A percentile compares a stretch with the other conserved stretches of the same genome.
These are phyloP conservation scores for Daldinia childiae DNA, from an alignment of 495 filamentous ascomycete genomes.

Conservation along the genomic window DNA sequence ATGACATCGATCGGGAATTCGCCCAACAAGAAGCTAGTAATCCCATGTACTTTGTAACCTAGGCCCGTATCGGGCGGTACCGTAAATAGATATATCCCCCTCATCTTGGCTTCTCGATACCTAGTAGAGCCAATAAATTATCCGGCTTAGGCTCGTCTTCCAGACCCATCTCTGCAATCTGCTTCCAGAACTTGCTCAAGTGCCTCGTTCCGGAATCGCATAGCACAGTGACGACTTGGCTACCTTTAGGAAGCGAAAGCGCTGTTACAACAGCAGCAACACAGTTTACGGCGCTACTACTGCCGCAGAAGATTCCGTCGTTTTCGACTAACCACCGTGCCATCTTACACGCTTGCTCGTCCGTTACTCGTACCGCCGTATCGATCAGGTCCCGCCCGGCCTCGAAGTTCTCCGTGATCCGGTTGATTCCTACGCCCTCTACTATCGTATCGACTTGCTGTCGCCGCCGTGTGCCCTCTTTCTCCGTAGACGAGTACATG, in stretches of 20 bases:
- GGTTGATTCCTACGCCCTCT: conserved; percentile 94
- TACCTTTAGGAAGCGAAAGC: conserved; percentile 69
- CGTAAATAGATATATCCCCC: background rate
- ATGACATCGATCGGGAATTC: conserved; percentile 7
- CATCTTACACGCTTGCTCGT: conserved; percentile 92
- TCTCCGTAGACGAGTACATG: conserved; percentile 90
- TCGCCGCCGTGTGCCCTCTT: conserved; percentile 86
- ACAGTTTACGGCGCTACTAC: conserved; percentile 95
- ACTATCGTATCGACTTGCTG: conserved; percentile 96
- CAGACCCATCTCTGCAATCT: conserved; percentile 74
- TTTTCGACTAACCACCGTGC: conserved; percentile 94
- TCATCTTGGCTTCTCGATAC: conserved; percentile 42
- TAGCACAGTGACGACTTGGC: conserved; percentile 87
- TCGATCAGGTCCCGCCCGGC: conserved; percentile 84
- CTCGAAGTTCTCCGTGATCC: conserved; percentile 91
- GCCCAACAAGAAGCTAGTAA: conserved; percentile 12
- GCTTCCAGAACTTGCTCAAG: conserved; percentile 93
- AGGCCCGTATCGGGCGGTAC: background rate
- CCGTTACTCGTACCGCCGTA: conserved; percentile 90
- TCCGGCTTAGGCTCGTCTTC: conserved; percentile 53
- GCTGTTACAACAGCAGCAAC: conserved; percentile 88
- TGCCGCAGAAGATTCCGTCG: conserved; percentile 94
- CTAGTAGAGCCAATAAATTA: conserved; percentile 50
- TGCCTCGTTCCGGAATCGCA: conserved; percentile 93
- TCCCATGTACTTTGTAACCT: conserved; percentile 14